Percentiles rank a stretch among this genome's conserved stretches.
Evolutionary conservation across 108 stramenopile species (phyloP).

Genomic region (Discostella stelligeroides): DNA sequence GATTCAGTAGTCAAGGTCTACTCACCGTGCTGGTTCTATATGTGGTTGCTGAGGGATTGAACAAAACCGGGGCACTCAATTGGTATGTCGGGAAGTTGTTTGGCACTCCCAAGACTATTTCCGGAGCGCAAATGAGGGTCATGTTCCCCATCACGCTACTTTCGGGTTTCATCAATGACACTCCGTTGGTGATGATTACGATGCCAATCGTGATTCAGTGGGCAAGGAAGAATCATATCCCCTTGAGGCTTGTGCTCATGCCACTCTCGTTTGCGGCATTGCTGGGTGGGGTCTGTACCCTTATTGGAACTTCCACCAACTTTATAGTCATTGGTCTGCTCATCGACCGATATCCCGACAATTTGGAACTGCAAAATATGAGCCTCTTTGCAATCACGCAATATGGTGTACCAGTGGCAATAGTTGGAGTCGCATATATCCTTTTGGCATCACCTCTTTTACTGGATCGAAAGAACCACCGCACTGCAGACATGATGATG

Average conservation of each 20-base stretch:
- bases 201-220: constrained; percentile 83
- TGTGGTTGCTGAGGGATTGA: constrained; percentile 81
- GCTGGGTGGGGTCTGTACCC: constrained; percentile 82
- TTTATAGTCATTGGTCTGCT: constrained; percentile 80
- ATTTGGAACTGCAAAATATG: constrained; percentile 25
- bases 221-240: constrained; percentile 57
- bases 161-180: constrained; percentile 85
- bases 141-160: constrained; percentile 62
- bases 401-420: constrained; percentile 68
- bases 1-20: constrained; percentile 21
- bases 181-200: constrained; percentile 83
- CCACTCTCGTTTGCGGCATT: constrained; percentile 80
- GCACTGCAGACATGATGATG: not conserved
- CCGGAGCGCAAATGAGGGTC: constrained; percentile 69
- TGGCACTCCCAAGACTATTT: constrained; percentile 63
- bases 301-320: constrained; percentile 89
- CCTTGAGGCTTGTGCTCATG: constrained; percentile 64
- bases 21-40: constrained; percentile 41
- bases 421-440: constrained; percentile 68
- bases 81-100: constrained; percentile 80
- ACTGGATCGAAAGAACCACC: constrained; percentile 50
- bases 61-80: constrained; percentile 80
- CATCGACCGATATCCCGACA: constrained; percentile 47
- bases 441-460: constrained; percentile 58
- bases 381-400: constrained; percentile 72